These are phyloP conservation scores for Emergomyces pasteurianus DNA, from an alignment of 2,329 filamentous ascomycete species.

Conservation along the genomic window DNA sequence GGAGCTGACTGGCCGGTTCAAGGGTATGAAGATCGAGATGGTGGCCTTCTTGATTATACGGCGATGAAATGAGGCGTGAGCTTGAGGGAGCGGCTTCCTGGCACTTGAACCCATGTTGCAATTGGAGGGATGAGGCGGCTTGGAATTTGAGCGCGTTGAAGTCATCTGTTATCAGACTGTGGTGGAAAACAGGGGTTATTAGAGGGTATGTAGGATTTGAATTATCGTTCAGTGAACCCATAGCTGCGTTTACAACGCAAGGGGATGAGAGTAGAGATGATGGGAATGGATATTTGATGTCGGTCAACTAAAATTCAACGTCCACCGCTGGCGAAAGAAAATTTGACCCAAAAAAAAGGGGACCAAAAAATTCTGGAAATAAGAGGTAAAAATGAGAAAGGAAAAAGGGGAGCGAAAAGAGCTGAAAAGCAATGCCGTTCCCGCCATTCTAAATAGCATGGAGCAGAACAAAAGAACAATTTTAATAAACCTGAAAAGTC, in stretches of 20 bases:
- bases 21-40: constrained; percentile 60
- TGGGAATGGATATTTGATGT: neutral
- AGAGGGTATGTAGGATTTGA: neutral
- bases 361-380: neutral
- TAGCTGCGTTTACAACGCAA: neutral
- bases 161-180: constrained; percentile 22
- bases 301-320: neutral
- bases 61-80: constrained; percentile 53
- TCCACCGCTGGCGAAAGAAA: neutral
- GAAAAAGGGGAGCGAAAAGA: neutral
- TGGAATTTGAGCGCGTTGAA: constrained; percentile 24
- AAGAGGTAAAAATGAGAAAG: too few relatives aligned
- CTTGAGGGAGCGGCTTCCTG: constrained; percentile 11
- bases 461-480: neutral
- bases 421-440: neutral
- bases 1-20: constrained; percentile 51
- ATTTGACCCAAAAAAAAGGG: neutral
- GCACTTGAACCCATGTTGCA: constrained; percentile 12
- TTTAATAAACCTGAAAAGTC: neutral
- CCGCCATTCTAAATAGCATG: neutral
- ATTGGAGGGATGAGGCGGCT: constrained; percentile 23
- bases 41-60: constrained; percentile 60
- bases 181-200: constrained; percentile 15
- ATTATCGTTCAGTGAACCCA: neutral
- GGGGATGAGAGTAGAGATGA: neutral